A percentile compares a stretch with the other conserved stretches of the same genome.
phyloP scores from a whole-genome alignment of 1,139 yeast genomes.

The Hyphopichia fennica region DNA sequence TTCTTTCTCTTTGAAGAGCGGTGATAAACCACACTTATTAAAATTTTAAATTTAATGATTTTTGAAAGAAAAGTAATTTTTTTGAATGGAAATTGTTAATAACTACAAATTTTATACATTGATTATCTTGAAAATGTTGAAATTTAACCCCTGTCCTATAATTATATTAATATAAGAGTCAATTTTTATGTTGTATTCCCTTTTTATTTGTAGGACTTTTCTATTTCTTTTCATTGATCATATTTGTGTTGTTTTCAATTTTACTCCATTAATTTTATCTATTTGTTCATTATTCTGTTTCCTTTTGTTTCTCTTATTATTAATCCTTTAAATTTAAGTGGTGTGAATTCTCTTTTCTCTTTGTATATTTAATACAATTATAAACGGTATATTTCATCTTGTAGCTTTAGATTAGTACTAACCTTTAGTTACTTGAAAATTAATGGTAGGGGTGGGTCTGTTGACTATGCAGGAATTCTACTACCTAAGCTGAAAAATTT shows the following conservation, averaged over 20 bases:
- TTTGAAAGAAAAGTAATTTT: not conserved
- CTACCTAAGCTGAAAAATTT: not conserved
- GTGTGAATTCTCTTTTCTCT: constrained; percentile 20
- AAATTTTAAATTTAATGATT: constrained; percentile 66
- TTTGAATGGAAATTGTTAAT: constrained; percentile 1
- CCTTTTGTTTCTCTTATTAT: not conserved
- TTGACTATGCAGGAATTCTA: not conserved
- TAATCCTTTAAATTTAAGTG: constrained; percentile 12
- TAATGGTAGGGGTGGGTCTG: no score
- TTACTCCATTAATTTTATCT: not conserved
- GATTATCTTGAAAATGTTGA: not conserved
- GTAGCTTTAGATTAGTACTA: not conserved
- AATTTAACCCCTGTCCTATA: constrained; percentile 1
- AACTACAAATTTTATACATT: not conserved
- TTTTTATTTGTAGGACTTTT: not conserved
- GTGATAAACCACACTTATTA: constrained; percentile 99
- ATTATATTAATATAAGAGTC: constrained; percentile 1
- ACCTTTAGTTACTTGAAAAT: no score
- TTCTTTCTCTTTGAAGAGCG: constrained; percentile 96
- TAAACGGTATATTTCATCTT: constrained; percentile 9
- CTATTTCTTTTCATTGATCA: not conserved
- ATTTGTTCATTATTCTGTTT: not conserved
- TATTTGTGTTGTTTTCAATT: not conserved
- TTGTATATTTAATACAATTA: constrained; percentile 40
- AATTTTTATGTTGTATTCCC: not conserved